Conservation (phyloP, 139 green algal species). For the Chlamydomonas sphaeroides region DNA sequence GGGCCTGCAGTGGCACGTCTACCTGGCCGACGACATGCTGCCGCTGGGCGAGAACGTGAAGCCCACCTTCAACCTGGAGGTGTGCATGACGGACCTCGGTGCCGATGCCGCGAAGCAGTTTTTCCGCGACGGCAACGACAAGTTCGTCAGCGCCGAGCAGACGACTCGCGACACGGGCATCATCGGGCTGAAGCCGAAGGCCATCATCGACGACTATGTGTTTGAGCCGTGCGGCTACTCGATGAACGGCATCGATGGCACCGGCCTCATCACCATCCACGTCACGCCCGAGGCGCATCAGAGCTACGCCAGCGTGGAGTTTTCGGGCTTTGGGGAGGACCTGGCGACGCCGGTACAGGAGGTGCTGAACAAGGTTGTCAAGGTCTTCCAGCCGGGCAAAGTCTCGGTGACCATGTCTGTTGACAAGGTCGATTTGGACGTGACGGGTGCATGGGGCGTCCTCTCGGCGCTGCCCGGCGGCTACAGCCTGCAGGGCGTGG, state of each 20-base stretch:
- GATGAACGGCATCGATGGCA: constrained; percentile 91
- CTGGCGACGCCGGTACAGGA: constrained; percentile 31
- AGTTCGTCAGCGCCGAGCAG: constrained; percentile 69
- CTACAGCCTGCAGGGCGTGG: constrained; percentile 53
- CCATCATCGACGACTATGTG: constrained; percentile 95
- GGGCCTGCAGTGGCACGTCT: constrained; percentile 96
- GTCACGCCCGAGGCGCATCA: constrained; percentile 95
- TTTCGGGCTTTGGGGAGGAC: constrained; percentile 73
- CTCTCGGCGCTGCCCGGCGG: constrained; percentile 43
- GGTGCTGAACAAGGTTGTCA: constrained; percentile 51
- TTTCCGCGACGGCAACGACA: constrained; percentile 64
- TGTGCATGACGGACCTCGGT: constrained; percentile 96
- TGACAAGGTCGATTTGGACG: constrained; percentile 44
- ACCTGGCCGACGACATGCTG: constrained; percentile 68
- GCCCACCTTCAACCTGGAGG: constrained; percentile 87
- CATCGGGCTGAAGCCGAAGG: constrained; percentile 73
- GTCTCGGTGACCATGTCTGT: constrained; percentile 58
- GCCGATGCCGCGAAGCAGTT: constrained; percentile 75
- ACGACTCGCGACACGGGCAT: constrained; percentile 81
- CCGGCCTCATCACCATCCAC: constrained; percentile 94
- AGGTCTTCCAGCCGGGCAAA: constrained; percentile 68
- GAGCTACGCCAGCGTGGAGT: constrained; percentile 93
- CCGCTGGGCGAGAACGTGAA: constrained; percentile 7
- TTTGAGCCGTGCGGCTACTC: constrained; percentile 99
- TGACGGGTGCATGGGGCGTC: constrained; percentile 37